Evolutionary conservation across 2,329 filamentous ascomycete species (phyloP).

Genomic region (Fusarium sp.): DNA sequence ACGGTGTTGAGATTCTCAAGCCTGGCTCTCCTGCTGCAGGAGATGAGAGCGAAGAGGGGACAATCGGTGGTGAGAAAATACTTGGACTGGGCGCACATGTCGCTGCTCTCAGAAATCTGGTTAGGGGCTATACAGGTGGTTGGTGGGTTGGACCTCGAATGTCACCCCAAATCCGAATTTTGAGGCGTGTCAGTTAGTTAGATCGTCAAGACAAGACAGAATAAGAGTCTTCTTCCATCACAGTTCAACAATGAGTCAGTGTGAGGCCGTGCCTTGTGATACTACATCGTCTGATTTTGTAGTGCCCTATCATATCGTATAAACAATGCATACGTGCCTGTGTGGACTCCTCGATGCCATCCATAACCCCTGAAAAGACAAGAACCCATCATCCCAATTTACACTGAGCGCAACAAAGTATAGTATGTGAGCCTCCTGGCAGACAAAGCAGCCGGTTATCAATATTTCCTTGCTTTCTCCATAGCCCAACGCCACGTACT

Average conservation of each 20-base stretch:
- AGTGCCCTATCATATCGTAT: conserved; percentile 27
- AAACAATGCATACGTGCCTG: conserved; percentile 31
- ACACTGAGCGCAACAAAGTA: conserved; percentile 13
- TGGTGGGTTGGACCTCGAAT: conserved; percentile 74
- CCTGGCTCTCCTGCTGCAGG: conserved; percentile 51
- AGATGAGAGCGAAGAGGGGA: conserved; percentile 13
- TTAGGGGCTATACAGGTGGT: conserved; percentile 62
- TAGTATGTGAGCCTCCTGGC: conserved; percentile 4
- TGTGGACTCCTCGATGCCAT: conserved; percentile 25
- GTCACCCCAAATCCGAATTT: conserved; percentile 63
- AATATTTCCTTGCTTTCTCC: conserved; percentile 25
- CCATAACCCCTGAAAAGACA: conserved; percentile 13
- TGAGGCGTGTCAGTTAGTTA: conserved; percentile 47
- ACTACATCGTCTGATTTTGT: conserved; percentile 24
- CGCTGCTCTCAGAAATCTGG: conserved; percentile 50
- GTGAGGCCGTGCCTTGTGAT: conserved; percentile 10
- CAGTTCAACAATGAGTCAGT: not conserved
- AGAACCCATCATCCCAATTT: conserved; percentile 15
- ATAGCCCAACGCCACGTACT: conserved; percentile 40
- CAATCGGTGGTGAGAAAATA: conserved; percentile 40
- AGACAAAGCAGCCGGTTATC: conserved; percentile 14
- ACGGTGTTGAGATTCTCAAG: conserved; percentile 66
- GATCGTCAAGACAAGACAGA: not conserved
- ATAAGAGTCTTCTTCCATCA: not conserved
- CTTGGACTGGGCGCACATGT: conserved; percentile 59